These are phyloP conservation scores for Neonectria punicea DNA, from an alignment of 2,329 filamentous ascomycete genomes.

Conservation along the genomic window DNA sequence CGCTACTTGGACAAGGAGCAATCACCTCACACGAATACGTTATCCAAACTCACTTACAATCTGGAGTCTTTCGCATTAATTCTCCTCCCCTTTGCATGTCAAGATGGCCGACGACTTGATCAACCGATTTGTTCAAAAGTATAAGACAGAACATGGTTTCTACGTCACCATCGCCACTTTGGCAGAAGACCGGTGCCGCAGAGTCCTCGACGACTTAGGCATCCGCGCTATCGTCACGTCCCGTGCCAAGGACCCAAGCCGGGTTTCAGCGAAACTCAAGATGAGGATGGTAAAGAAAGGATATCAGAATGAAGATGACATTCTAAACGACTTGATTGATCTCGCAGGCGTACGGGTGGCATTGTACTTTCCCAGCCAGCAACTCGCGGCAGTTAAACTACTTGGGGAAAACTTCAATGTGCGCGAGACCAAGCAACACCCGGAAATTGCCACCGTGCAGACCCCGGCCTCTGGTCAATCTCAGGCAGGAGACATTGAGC, in stretches of 20 bases:
- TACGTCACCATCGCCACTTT: not conserved
- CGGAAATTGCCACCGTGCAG: not conserved
- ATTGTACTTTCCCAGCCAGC: conserved; percentile 18
- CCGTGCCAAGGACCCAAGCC: conserved; percentile 1
- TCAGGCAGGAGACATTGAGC: too few relatives aligned
- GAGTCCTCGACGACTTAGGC: not conserved
- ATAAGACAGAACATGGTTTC: too few relatives aligned
- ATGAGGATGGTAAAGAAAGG: not conserved
- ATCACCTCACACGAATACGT: too few relatives aligned
- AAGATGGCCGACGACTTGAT: too few relatives aligned
- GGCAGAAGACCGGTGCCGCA: conserved; percentile 4
- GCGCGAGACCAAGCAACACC: too few relatives aligned
- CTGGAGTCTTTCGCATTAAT: too few relatives aligned
- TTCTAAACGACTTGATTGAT: conserved; percentile 4
- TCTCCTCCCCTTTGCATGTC: too few relatives aligned
- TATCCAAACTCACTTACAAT: too few relatives aligned
- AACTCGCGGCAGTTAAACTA: not conserved
- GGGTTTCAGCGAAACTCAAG: conserved; percentile 3
- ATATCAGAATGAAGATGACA: not conserved
- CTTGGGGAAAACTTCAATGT: not conserved
- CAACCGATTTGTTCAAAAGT: too few relatives aligned
- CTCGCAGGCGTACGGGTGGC: conserved; percentile 11
- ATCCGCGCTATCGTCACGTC: conserved; percentile 18
- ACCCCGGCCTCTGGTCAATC: not conserved
- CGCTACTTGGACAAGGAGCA: too few relatives aligned